Evolutionary conservation across 129 eudicot genomes (phyloP).

Genomic region (Flaveria brownii): DNA sequence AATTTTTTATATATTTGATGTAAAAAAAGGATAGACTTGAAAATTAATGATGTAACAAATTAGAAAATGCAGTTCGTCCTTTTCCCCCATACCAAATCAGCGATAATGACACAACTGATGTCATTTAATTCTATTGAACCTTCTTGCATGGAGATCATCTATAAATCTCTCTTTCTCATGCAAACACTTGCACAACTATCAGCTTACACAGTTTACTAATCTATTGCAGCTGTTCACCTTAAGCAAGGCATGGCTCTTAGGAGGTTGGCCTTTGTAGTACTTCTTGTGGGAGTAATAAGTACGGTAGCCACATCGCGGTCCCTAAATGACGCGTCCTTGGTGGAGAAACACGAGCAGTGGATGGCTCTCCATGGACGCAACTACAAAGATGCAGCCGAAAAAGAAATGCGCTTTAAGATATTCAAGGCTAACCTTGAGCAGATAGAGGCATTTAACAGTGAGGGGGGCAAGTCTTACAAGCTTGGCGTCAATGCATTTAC

Average conservation of each 20-base stretch:
- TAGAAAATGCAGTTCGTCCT: too few species aligned
- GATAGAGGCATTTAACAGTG: constrained; percentile 27
- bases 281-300: constrained; percentile 15
- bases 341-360: constrained; percentile 27
- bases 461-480: constrained; percentile 18
- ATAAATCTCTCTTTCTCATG: not conserved
- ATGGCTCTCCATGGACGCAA: constrained; percentile 26
- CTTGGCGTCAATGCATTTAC: constrained; percentile 30
- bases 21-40: too few species aligned
- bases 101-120: too few species aligned
- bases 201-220: not conserved
- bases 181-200: constrained; percentile 2
- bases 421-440: constrained; percentile 25
- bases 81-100: too few species aligned
- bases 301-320: constrained; percentile 16
- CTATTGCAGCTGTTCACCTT: not conserved
- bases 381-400: constrained; percentile 28
- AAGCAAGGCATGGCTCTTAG: constrained; percentile 20
- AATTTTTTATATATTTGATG: too few species aligned
- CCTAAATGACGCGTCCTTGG: constrained; percentile 15
- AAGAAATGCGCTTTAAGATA: constrained; percentile 25
- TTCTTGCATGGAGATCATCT: not conserved
- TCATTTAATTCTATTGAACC: too few species aligned
- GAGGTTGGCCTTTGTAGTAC: constrained; percentile 4
- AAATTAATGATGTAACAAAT: too few species aligned